Percentiles rank a stretch among this genome's conserved stretches.
phyloP scores from a whole-genome alignment of 805 yeast genomes.

The Candida awuae region DNA sequence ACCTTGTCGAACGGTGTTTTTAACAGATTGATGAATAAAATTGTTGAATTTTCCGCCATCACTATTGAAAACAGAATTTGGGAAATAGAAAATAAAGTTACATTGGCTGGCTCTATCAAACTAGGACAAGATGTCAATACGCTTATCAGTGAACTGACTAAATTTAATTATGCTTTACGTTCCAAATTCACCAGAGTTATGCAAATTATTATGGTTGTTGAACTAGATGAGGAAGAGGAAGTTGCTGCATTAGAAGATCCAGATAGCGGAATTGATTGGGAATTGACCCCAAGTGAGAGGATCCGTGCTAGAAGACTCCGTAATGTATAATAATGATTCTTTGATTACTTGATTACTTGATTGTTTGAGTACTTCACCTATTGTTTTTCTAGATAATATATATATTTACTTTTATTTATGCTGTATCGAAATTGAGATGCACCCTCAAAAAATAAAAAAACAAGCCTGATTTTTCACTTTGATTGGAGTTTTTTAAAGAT shows the following conservation, averaged over 20 bases:
- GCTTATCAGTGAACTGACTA: slow-evolving; percentile 67
- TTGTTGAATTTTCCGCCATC: slow-evolving; percentile 48
- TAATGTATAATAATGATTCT: background rate
- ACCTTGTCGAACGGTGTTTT: slow-evolving; percentile 35
- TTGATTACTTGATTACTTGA: too few species aligned
- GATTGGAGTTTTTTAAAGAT: too few species aligned
- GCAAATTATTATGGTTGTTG: slow-evolving; percentile 73
- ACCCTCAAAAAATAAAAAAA: too few species aligned
- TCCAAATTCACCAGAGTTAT: slow-evolving; percentile 75
- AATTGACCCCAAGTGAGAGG: slow-evolving; percentile 69
- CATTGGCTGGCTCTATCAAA: slow-evolving; percentile 75
- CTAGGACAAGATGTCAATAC: slow-evolving; percentile 75
- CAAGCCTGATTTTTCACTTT: too few species aligned
- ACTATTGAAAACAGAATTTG: slow-evolving; percentile 61
- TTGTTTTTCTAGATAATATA: too few species aligned
- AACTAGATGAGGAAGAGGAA: slow-evolving; percentile 63
- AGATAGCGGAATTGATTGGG: slow-evolving; percentile 43
- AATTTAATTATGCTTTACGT: slow-evolving; percentile 62
- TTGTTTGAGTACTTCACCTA: too few species aligned
- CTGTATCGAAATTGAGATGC: too few species aligned
- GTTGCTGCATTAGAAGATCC: slow-evolving; percentile 26
- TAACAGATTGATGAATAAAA: slow-evolving; percentile 37
- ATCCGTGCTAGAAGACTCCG: slow-evolving; percentile 41
- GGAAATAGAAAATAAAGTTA: slow-evolving; percentile 56
- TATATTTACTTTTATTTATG: too few species aligned